These are phyloP conservation scores for Aspergillus pseudoviridinutans DNA, from an alignment of 2,329 filamentous ascomycete genomes.

Conservation along the genomic window DNA sequence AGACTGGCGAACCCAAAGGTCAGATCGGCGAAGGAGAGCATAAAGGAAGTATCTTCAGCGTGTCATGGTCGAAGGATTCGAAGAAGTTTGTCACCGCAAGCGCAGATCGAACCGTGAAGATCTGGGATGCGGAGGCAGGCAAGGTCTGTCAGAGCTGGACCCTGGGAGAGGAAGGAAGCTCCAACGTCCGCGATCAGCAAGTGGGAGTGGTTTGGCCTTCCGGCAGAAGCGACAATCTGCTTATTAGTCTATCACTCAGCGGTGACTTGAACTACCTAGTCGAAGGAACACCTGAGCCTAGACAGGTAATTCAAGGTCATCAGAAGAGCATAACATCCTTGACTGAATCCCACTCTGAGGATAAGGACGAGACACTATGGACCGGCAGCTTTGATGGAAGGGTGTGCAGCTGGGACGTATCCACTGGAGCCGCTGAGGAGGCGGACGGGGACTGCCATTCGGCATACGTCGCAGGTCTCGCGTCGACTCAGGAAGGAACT, in stretches of 20 bases:
- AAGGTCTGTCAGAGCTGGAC: conserved; percentile 78
- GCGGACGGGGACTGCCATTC: conserved; percentile 79
- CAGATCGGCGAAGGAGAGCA: conserved; percentile 72
- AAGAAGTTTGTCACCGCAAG: conserved; percentile 85
- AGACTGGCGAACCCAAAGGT: conserved; percentile 78
- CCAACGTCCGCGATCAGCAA: conserved; percentile 79
- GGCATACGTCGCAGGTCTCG: conserved; percentile 78
- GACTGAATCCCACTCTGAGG: conserved; percentile 49
- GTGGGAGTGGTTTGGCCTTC: conserved; percentile 89
- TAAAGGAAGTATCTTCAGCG: conserved; percentile 85
- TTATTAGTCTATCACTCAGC: conserved; percentile 83
- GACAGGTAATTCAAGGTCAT: conserved; percentile 75
- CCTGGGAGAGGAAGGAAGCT: conserved; percentile 68
- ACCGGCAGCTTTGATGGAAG: conserved; percentile 92
- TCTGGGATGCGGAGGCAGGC: conserved; percentile 85
- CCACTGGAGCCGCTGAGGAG: conserved; percentile 62
- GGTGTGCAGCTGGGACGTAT: conserved; percentile 77
- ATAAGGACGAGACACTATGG: conserved; percentile 61
- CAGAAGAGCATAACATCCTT: conserved; percentile 86
- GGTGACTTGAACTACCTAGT: conserved; percentile 88
- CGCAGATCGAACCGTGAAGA: conserved; percentile 88
- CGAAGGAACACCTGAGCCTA: conserved; percentile 65
- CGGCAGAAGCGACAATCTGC: conserved; percentile 75
- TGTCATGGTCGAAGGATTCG: conserved; percentile 86
- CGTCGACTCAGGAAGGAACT: conserved; percentile 48